These are phyloP conservation scores for Microcyclosporella mali DNA, from an alignment of 2,329 filamentous ascomycete species.

Conservation along the genomic window DNA sequence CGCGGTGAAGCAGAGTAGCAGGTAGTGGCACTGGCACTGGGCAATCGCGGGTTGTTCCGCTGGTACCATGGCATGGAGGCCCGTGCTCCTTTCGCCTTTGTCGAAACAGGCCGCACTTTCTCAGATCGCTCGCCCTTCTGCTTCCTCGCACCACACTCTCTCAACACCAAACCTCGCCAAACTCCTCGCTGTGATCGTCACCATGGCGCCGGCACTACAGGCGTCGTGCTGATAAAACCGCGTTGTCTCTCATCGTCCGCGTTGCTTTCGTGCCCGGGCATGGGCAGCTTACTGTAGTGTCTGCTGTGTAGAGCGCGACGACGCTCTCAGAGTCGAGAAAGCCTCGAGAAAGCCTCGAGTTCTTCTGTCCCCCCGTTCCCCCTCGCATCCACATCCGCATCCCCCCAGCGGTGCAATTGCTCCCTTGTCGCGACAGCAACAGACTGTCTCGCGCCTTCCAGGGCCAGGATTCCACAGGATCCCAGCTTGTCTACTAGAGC, in stretches of 20 bases:
- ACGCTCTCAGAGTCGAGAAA: constrained; percentile 3
- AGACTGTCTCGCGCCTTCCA: too few relatives aligned
- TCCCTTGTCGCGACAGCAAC: constrained; percentile 1
- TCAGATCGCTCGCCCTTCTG: not conserved
- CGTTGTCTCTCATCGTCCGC: constrained; percentile 7
- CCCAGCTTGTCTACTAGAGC: too few relatives aligned
- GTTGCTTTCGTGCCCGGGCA: constrained; percentile 9
- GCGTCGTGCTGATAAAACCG: constrained; percentile 9
- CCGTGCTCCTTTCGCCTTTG: too few relatives aligned
- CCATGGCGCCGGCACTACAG: constrained; percentile 13
- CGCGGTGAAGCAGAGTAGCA: not conserved
- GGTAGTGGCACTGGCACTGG: not conserved
- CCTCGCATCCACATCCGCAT: not conserved
- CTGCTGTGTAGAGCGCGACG: constrained; percentile 7
- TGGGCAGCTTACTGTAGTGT: not conserved
- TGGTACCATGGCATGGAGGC: not conserved
- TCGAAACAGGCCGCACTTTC: not conserved
- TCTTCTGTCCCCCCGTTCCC: not conserved
- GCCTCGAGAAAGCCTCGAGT: not conserved
- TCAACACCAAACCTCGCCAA: constrained; percentile 6
- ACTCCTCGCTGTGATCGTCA: constrained; percentile 5
- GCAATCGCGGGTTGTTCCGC: not conserved
- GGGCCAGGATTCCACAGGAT: too few relatives aligned
- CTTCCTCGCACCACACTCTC: constrained; percentile 3
- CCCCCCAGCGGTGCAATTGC: not conserved